Conservation (phyloP, 371 early-diverging fungal species). For the Aphelidium insulamus region DNA sequence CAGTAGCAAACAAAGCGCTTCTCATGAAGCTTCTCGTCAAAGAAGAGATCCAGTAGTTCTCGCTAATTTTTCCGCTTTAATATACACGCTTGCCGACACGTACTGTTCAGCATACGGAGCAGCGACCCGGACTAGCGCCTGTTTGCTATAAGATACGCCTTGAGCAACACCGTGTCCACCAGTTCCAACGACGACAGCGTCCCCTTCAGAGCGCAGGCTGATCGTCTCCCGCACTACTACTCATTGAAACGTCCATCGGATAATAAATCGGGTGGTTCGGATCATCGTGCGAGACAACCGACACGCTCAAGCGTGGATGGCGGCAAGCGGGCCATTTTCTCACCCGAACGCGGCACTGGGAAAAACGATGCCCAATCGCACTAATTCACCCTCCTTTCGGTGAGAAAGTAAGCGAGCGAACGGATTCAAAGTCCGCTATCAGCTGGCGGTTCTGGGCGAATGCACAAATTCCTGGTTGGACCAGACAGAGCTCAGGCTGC, state of each 20-base stretch:
- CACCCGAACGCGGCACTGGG: too few relatives aligned
- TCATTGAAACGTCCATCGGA: not conserved
- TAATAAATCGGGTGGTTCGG: not conserved
- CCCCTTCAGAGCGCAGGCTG: not conserved
- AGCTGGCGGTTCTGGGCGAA: too few relatives aligned
- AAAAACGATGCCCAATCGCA: too few relatives aligned
- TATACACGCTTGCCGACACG: conserved; percentile 58
- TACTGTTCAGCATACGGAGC: conserved; percentile 50
- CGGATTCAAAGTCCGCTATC: too few relatives aligned
- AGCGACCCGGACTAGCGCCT: conserved; percentile 62
- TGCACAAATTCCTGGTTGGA: too few relatives aligned
- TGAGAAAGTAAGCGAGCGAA: too few relatives aligned
- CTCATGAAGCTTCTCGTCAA: conserved; percentile 60
- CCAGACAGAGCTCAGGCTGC: too few relatives aligned
- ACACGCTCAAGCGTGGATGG: too few relatives aligned
- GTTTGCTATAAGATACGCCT: conserved; percentile 52
- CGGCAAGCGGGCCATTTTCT: too few relatives aligned
- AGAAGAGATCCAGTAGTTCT: conserved; percentile 74
- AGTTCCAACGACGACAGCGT: too few relatives aligned
- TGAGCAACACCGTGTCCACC: conserved; percentile 76
- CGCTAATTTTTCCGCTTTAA: conserved; percentile 45
- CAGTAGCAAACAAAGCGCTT: conserved; percentile 62
- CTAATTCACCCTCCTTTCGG: too few relatives aligned
- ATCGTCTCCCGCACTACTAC: not conserved
- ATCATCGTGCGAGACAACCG: too few relatives aligned